These are phyloP conservation scores for Termitomyces sp. DNA, from an alignment of 768 basidiomycete species.

Conservation along the genomic window DNA sequence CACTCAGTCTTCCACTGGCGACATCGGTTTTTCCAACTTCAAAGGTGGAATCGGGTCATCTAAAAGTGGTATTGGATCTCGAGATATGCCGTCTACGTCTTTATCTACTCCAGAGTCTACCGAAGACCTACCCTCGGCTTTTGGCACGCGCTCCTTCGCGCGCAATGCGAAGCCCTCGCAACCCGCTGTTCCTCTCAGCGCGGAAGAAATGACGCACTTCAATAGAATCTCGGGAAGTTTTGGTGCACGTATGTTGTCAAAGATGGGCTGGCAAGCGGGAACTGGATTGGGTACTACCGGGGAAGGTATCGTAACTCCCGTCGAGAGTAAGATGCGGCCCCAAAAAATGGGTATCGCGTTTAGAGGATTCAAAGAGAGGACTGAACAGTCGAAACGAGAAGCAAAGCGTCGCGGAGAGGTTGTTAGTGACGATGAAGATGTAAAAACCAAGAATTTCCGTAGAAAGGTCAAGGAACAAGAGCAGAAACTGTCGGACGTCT, in stretches of 20 bases:
- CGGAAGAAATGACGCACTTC: slow-evolving; percentile 77
- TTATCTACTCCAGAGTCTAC: slow-evolving; percentile 11
- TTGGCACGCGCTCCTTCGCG: slow-evolving; percentile 42
- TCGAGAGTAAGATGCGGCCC: slow-evolving; percentile 81
- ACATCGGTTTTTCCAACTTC: slow-evolving; percentile 30
- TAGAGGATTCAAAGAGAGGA: slow-evolving; percentile 85
- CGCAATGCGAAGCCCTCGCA: slow-evolving; percentile 45
- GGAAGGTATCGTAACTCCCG: slow-evolving; percentile 82
- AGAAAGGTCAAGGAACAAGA: slow-evolving; percentile 50
- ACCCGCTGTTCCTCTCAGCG: slow-evolving; percentile 47
- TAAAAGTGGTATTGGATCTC: slow-evolving; percentile 30
- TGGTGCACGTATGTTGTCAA: slow-evolving; percentile 86
- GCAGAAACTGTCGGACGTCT: slow-evolving; percentile 66
- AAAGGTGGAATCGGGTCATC: slow-evolving; percentile 31
- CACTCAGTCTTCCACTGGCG: slow-evolving; percentile 11
- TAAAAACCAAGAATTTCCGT: slow-evolving; percentile 38
- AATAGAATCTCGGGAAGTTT: slow-evolving; percentile 68
- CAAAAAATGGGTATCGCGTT: slow-evolving; percentile 86
- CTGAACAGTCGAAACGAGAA: slow-evolving; percentile 78
- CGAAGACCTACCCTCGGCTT: slow-evolving; percentile 34
- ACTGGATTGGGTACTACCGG: slow-evolving; percentile 70
- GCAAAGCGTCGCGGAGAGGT: slow-evolving; percentile 68
- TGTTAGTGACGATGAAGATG: slow-evolving; percentile 70
- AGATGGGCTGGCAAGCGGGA: slow-evolving; percentile 93
- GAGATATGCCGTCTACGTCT: slow-evolving; percentile 16